Percentiles rank a stretch among this genome's conserved stretches.
These are phyloP conservation scores for Vaccinium darrowii DNA, from an alignment of 148 eudicot species.

Conservation along the genomic window DNA sequence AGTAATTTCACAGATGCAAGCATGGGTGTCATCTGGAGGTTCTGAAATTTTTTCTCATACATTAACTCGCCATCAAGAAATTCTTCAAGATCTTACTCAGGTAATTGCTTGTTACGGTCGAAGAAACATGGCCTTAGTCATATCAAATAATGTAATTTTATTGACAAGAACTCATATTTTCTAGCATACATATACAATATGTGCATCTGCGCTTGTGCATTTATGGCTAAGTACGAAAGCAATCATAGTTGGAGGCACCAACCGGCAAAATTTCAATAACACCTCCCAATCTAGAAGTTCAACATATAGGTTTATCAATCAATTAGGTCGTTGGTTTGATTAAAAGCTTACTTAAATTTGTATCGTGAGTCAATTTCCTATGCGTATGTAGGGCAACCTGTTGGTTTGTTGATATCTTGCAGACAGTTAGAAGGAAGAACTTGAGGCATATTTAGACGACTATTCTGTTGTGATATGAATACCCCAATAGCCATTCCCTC, in stretches of 20 bases:
- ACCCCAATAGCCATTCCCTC: not conserved
- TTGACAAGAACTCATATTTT: not conserved
- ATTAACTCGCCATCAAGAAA: conserved; percentile 92
- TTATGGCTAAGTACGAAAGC: not conserved
- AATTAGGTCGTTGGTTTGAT: not conserved
- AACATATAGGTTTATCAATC: not conserved
- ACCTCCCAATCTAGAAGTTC: not conserved
- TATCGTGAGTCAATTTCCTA: not conserved
- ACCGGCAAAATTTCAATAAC: not conserved
- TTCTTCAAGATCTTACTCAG: conserved; percentile 94
- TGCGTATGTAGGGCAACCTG: not conserved
- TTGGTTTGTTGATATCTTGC: not conserved
- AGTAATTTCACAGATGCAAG: conserved; percentile 88
- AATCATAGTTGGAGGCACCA: not conserved
- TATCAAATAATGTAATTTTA: not conserved
- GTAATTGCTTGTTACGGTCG: conserved; percentile 32
- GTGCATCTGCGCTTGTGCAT: not conserved
- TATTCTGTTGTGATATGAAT: not conserved
- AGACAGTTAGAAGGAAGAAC: not conserved
- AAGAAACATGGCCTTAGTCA: not conserved
- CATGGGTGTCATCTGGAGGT: conserved; percentile 95
- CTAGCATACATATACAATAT: not conserved
- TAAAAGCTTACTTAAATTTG: not conserved
- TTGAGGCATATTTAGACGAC: not conserved
- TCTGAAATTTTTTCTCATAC: conserved; percentile 96